A percentile compares a stretch with the other conserved stretches of the same genome.
phyloP scores from a whole-genome alignment of 768 basidiomycete genomes.

The Symmetrospora coprosmae region DNA sequence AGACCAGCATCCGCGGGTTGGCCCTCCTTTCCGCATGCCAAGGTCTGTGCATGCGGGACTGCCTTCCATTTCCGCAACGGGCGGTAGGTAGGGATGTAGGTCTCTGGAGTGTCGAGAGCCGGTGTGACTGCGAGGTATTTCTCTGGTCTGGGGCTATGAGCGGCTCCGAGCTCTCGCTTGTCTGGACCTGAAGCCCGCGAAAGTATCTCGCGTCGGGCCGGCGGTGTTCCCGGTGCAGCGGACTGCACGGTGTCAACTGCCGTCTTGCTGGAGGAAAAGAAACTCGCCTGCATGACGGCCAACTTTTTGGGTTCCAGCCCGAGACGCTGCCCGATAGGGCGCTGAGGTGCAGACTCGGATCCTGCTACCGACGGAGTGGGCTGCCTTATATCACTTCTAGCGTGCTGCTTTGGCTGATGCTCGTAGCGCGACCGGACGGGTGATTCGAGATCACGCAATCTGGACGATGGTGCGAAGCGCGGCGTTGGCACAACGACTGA shows the following conservation, averaged over 20 bases:
- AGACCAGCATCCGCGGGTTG: constrained; percentile 66
- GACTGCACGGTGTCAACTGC: neutral
- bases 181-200: too few species aligned
- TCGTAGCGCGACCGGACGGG: too few species aligned
- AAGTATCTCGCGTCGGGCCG: constrained; percentile 10
- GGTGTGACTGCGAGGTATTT: neutral
- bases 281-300: constrained; percentile 82
- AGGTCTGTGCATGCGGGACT: constrained; percentile 41
- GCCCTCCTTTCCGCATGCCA: constrained; percentile 52
- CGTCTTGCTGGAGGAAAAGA: constrained; percentile 43
- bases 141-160: neutral
- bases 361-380: neutral
- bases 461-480: neutral
- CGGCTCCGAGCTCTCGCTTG: too few species aligned
- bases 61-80: constrained; percentile 22
- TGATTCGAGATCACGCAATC: neutral
- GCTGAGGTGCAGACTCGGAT: neutral
- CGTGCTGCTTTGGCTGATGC: too few species aligned
- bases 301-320: constrained; percentile 75
- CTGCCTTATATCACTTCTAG: neutral
- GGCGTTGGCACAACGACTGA: constrained; percentile 15
- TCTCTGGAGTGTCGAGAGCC: too few species aligned
- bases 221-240: neutral
- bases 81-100: constrained; percentile 18
- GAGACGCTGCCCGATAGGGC: constrained; percentile 44